phyloP scores from a whole-genome alignment of 768 basidiomycete genomes.

The Boletus huronensis region DNA sequence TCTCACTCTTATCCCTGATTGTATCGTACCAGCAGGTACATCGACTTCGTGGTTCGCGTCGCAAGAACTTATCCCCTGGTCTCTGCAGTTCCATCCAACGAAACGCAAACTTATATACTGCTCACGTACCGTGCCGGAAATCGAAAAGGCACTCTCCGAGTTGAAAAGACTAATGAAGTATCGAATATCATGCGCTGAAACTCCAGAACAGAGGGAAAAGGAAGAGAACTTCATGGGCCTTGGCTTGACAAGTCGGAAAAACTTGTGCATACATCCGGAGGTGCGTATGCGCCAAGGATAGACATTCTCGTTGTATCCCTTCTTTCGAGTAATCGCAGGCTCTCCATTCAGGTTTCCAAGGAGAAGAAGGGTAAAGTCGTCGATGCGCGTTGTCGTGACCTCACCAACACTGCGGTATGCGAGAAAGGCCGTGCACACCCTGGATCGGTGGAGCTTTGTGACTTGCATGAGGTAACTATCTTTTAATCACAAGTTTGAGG shows the following conservation, averaged over 20 bases:
- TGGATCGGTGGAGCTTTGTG: conserved; percentile 86
- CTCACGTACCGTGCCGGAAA: conserved; percentile 98
- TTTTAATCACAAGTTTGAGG: neutral
- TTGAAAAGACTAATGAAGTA: conserved; percentile 92
- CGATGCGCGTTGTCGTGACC: conserved; percentile 93
- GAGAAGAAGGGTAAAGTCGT: conserved; percentile 99
- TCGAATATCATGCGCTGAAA: conserved; percentile 68
- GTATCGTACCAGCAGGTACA: conserved; percentile 92
- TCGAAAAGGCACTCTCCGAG: conserved; percentile 96
- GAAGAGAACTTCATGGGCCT: conserved; percentile 84
- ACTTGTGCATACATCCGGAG: conserved; percentile 92
- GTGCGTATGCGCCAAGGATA: conserved; percentile 40
- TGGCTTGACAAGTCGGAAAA: conserved; percentile 93
- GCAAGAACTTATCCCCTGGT: neutral
- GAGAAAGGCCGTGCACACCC: conserved; percentile 84
- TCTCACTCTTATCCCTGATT: conserved; percentile 91
- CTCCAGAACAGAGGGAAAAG: conserved; percentile 68
- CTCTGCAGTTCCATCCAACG: conserved; percentile 78
- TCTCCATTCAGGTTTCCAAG: conserved; percentile 68
- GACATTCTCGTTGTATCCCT: neutral
- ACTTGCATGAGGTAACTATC: conserved; percentile 87
- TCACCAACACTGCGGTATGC: conserved; percentile 81
- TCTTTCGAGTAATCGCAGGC: neutral
- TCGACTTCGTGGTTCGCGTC: conserved; percentile 22
- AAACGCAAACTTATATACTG: conserved; percentile 96